A percentile compares a stretch with the other conserved stretches of the same genome.
phyloP scores from a whole-genome alignment of 2,329 filamentous ascomycete genomes.

The Alternaria rosae region DNA sequence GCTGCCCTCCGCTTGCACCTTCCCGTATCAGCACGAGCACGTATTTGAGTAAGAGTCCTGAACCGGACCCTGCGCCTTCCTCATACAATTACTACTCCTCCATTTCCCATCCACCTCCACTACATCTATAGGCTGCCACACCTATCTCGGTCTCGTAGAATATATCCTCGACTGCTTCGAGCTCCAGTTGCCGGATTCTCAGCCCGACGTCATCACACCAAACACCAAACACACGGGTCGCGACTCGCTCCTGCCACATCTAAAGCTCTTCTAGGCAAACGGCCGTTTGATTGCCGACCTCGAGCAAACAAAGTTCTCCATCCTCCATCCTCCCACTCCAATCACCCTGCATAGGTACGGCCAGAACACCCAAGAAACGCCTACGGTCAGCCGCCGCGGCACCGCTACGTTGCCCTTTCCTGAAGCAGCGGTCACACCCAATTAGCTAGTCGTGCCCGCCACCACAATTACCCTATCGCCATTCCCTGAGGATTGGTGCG shows the following conservation, averaged over 20 bases:
- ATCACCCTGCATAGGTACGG: not conserved
- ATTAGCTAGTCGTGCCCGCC: not conserved
- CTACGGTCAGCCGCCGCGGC: not conserved
- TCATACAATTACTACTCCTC: not conserved
- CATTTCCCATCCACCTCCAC: not conserved
- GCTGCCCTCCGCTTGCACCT: not conserved
- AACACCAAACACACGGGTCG: not conserved
- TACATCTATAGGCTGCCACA: not conserved
- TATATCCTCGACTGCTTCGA: not conserved
- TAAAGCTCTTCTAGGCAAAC: not conserved
- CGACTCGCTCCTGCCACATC: constrained; percentile 2
- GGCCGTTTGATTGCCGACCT: not conserved
- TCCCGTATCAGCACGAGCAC: not conserved
- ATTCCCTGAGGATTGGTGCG: not conserved
- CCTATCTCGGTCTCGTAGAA: not conserved
- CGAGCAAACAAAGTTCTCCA: constrained; percentile 3
- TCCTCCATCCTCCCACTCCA: not conserved
- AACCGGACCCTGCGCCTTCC: not conserved
- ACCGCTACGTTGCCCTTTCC: constrained; percentile 9
- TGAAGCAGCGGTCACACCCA: constrained; percentile 15
- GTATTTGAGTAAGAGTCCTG: not conserved
- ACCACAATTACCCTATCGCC: not conserved
- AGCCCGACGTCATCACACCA: not conserved
- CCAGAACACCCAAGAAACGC: not conserved
- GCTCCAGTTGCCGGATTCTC: no score